Evolutionary conservation across 2,329 filamentous ascomycete species (phyloP), one percentile per base, ranked within the genome.

Genomic region (Diplocarpon mali): DNA sequence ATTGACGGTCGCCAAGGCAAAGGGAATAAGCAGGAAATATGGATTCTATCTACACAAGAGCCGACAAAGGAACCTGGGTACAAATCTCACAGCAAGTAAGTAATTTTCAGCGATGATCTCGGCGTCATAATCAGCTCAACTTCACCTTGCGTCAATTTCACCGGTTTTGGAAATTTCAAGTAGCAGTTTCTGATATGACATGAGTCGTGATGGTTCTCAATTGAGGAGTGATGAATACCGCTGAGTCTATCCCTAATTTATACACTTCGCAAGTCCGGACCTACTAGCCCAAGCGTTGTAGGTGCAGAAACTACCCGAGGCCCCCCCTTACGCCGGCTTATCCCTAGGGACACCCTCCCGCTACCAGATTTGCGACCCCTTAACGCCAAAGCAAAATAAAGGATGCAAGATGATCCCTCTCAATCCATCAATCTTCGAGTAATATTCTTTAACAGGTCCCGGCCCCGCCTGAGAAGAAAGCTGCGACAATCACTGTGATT

Each of bases 401-500:
- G 5, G 31, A 34, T 24, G 31, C 30, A 27, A 24, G 17, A 24
- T 43, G 32, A 40, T 46, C 45, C 31, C 35, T 48, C 44, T 40
- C 45, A 44, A 24, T 7, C 20, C 7, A 7, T 24, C 20, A 24
- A 24, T 24, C 20, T 24, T 24, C 20, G 20, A 24, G 20, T 24
- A 24, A 3, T 7, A 24, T 24, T 24, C 20, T 24, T 24, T 24
- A 7, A 24, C 3, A 24, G 20, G 3, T 24, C 20, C 20, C 20
- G 20, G 7, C 7, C 20, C 20, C 20, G 20, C 20, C 20, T 24
- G 3, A 7, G 20, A 24, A 24, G 7, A 20, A 20, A 15, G 10
- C 28, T 20, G 10, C 15, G 16, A 29, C 20, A 14, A 11, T 56
- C 29, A 56, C 45, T 55, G 54, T 20, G 51, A 53, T n/a, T 55